A percentile compares a stretch with the other conserved stretches of the same genome.
Conservation (phyloP, 2,329 filamentous ascomycete genomes). For the Fusarium newnesense region DNA sequence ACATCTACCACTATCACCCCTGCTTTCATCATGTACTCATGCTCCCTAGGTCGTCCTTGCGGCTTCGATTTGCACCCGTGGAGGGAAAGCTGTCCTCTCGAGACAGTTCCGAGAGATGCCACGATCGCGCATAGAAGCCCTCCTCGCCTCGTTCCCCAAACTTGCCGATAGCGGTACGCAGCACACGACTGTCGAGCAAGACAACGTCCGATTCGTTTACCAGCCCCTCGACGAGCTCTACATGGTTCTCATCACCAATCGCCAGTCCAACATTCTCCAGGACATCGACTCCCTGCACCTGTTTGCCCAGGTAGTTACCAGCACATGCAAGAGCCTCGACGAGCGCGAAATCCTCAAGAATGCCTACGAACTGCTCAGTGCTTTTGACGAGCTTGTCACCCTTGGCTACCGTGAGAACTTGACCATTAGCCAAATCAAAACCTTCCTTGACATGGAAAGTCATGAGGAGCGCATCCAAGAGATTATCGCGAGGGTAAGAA, state of each 20-base stretch:
- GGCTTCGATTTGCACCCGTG: slow-evolving; percentile 97
- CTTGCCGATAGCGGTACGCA: slow-evolving; percentile 95
- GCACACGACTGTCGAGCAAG: slow-evolving; percentile 98
- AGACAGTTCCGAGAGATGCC: slow-evolving; percentile 98
- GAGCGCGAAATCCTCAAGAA: slow-evolving; percentile 95
- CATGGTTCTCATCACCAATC: slow-evolving; percentile 99
- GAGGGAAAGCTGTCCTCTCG: slow-evolving; percentile 97
- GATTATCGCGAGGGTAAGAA: slow-evolving; percentile 85
- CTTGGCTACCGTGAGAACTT: slow-evolving; percentile 96
- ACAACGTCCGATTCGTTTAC: slow-evolving; percentile 99
- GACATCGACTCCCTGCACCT: slow-evolving; percentile 98
- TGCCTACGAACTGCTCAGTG: slow-evolving; percentile 94
- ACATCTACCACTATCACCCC: not conserved
- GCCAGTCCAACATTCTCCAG: slow-evolving; percentile 98
- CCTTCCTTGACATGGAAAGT: slow-evolving; percentile 98
- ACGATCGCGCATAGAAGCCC: slow-evolving; percentile 93
- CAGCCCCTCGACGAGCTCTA: slow-evolving; percentile 99
- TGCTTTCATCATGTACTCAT: slow-evolving; percentile 34
- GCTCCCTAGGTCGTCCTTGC: slow-evolving; percentile 87
- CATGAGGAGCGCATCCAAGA: slow-evolving; percentile 99
- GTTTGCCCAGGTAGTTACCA: slow-evolving; percentile 96
- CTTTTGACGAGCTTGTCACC: slow-evolving; percentile 97
- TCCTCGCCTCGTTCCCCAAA: slow-evolving; percentile 97
- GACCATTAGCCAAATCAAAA: slow-evolving; percentile 97
- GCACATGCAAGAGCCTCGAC: slow-evolving; percentile 94